phyloP scores from a whole-genome alignment of 345 rosid genomes.

The Leavenworthia alabamica region DNA sequence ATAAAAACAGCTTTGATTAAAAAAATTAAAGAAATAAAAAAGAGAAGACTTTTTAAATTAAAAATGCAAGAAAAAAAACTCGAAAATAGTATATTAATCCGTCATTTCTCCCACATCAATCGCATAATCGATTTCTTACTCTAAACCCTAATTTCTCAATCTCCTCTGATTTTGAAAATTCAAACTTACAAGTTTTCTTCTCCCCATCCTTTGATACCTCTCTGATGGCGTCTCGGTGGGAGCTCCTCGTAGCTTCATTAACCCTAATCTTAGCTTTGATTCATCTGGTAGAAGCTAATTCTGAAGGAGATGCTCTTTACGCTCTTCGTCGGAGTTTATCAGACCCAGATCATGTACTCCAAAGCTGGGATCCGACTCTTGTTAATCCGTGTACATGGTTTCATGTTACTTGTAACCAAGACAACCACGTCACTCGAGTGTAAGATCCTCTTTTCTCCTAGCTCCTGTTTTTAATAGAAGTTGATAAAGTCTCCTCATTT shows the following conservation, averaged over 20 bases:
- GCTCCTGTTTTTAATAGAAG: not conserved
- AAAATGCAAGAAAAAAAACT: too few relatives aligned
- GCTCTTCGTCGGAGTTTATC: slow-evolving; percentile 57
- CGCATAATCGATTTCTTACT: slow-evolving; percentile 21
- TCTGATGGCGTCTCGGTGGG: slow-evolving; percentile 53
- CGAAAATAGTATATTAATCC: too few relatives aligned
- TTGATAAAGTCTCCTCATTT: not conserved
- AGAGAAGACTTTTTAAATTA: too few relatives aligned
- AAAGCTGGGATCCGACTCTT: slow-evolving; percentile 99
- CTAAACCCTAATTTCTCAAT: slow-evolving; percentile 19
- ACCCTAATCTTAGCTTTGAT: slow-evolving; percentile 28
- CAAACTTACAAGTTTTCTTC: too few relatives aligned
- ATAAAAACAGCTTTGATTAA: too few relatives aligned
- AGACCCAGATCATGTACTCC: slow-evolving; percentile 83
- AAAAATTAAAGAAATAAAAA: too few relatives aligned
- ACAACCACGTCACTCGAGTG: slow-evolving; percentile 88
- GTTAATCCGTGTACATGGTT: slow-evolving; percentile 98
- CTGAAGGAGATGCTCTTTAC: slow-evolving; percentile 89
- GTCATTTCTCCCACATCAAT: too few relatives aligned
- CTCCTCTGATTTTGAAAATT: not conserved
- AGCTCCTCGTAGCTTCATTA: slow-evolving; percentile 30
- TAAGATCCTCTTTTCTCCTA: slow-evolving; percentile 25
- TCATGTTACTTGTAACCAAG: slow-evolving; percentile 86
- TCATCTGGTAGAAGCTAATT: slow-evolving; percentile 45
- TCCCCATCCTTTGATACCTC: too few relatives aligned